Conservation (phyloP, 1,284 basidiomycete genomes). For the Trichosporon sp. region DNA sequence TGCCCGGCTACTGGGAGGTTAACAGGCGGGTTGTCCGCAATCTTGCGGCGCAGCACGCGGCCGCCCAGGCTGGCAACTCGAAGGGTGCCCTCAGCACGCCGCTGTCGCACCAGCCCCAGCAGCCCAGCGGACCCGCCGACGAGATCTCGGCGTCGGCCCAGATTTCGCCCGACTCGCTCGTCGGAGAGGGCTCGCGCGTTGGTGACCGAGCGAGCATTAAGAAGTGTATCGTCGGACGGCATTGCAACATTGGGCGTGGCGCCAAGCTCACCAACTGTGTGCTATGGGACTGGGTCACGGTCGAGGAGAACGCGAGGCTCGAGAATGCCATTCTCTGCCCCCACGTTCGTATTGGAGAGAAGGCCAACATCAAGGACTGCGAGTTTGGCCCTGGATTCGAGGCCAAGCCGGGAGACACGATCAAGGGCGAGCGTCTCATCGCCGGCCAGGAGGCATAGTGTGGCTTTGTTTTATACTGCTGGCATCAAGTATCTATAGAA, state of each 20-base stretch:
- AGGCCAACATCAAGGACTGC: slow-evolving; percentile 75
- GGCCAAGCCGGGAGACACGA: slow-evolving; percentile 65
- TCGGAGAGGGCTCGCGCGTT: slow-evolving; percentile 78
- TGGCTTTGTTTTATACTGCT: background rate
- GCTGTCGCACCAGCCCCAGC: slow-evolving; percentile 16
- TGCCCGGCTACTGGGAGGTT: slow-evolving; percentile 77
- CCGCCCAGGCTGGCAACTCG: slow-evolving; percentile 21
- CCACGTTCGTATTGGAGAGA: slow-evolving; percentile 76
- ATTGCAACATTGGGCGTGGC: slow-evolving; percentile 84
- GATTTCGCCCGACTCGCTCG: slow-evolving; percentile 80
- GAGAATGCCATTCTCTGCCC: slow-evolving; percentile 86
- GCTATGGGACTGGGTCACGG: slow-evolving; percentile 82
- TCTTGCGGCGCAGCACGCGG: slow-evolving; percentile 33
- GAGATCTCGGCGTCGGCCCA: slow-evolving; percentile 66
- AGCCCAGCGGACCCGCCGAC: slow-evolving; percentile 19
- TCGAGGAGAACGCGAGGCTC: slow-evolving; percentile 72
- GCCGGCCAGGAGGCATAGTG: slow-evolving; percentile 50
- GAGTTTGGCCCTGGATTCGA: slow-evolving; percentile 88
- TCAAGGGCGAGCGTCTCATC: slow-evolving; percentile 68
- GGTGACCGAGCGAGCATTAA: slow-evolving; percentile 85
- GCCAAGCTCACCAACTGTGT: slow-evolving; percentile 84
- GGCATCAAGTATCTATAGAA: slow-evolving; percentile 12
- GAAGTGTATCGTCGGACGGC: slow-evolving; percentile 81
- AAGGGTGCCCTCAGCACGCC: background rate
- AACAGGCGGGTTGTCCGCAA: slow-evolving; percentile 62